A percentile compares a stretch with the other conserved stretches of the same genome.
These are phyloP conservation scores for Bullera alba DNA, from an alignment of 768 basidiomycete genomes.

Conservation along the genomic window DNA sequence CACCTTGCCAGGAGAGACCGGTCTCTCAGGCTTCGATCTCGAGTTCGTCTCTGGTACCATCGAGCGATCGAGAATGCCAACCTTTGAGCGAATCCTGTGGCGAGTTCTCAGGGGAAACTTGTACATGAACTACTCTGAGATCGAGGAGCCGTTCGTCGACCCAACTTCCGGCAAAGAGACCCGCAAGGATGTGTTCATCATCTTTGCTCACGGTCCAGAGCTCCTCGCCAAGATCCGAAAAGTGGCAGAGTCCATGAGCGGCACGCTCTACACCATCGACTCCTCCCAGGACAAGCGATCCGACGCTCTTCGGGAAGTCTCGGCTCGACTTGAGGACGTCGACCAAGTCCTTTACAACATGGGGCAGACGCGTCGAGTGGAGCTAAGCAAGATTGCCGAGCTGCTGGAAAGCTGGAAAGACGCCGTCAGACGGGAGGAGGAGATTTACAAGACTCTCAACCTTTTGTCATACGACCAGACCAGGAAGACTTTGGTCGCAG, in stretches of 20 bases:
- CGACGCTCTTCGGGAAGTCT: slow-evolving; percentile 82
- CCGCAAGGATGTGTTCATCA: slow-evolving; percentile 98
- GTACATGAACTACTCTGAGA: slow-evolving; percentile 90
- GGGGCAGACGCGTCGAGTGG: slow-evolving; percentile 67
- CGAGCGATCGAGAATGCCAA: slow-evolving; percentile 80
- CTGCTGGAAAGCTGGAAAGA: slow-evolving; percentile 83
- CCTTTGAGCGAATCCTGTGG: slow-evolving; percentile 97
- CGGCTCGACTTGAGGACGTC: slow-evolving; percentile 80
- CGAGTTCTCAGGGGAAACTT: slow-evolving; percentile 93
- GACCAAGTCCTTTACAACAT: slow-evolving; percentile 86
- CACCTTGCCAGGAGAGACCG: slow-evolving; percentile 38
- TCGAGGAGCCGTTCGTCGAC: slow-evolving; percentile 84
- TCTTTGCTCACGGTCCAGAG: slow-evolving; percentile 92
- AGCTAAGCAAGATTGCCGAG: slow-evolving; percentile 79
- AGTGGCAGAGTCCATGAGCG: slow-evolving; percentile 98
- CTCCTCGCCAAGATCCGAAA: slow-evolving; percentile 94
- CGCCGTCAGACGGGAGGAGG: slow-evolving; percentile 88
- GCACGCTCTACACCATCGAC: slow-evolving; percentile 92
- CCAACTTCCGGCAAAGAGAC: slow-evolving; percentile 73
- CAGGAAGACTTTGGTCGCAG: slow-evolving; percentile 88
- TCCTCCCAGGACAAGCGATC: slow-evolving; percentile 85
- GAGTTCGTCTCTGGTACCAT: slow-evolving; percentile 98
- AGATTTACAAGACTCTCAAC: slow-evolving; percentile 92
- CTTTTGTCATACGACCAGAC: slow-evolving; percentile 89
- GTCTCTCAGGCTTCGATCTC: slow-evolving; percentile 59